Evolutionary conservation across 768 basidiomycete genomes (phyloP).

Genomic region (Amanita rubescens): DNA sequence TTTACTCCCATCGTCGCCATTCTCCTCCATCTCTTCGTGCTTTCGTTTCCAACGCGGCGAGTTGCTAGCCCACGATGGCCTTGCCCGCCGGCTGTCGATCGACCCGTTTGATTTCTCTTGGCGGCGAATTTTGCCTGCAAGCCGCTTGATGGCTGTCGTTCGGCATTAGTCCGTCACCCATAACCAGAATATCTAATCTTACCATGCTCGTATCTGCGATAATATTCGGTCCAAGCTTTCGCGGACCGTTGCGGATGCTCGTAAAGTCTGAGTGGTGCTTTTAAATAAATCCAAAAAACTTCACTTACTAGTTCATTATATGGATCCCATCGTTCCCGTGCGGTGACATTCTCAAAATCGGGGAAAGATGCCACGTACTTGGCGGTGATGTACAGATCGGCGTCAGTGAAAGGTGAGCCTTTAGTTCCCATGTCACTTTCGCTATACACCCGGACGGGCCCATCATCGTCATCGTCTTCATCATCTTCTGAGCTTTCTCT

Average conservation of each 20-base stretch:
- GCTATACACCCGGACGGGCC: conserved; percentile 23
- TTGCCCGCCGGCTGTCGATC: conserved; percentile 2
- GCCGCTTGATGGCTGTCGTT: conserved; percentile 24
- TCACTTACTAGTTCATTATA: conserved; percentile 43
- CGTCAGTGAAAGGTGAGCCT: conserved; percentile 45
- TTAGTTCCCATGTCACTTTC: conserved; percentile 46
- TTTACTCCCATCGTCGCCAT: background rate
- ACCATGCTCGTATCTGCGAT: conserved; percentile 46
- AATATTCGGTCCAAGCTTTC: conserved; percentile 59
- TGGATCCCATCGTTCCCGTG: conserved; percentile 46
- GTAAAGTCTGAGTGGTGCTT: background rate
- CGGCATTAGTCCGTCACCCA: background rate
- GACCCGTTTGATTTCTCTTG: background rate
- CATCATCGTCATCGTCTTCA: conserved; percentile 27
- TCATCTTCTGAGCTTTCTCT: conserved; percentile 23
- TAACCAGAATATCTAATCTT: conserved; percentile 10
- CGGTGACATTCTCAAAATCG: conserved; percentile 34
- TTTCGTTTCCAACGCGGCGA: conserved; percentile 1
- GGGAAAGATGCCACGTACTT: conserved; percentile 46
- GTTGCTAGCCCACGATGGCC: conserved; percentile 2
- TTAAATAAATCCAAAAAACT: background rate
- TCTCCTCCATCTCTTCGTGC: background rate
- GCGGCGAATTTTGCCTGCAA: conserved; percentile 29
- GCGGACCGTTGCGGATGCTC: conserved; percentile 48
- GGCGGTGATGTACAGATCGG: conserved; percentile 55